phyloP scores from a whole-genome alignment of 2,329 filamentous ascomycete species.

The Mariannaea elegans region DNA sequence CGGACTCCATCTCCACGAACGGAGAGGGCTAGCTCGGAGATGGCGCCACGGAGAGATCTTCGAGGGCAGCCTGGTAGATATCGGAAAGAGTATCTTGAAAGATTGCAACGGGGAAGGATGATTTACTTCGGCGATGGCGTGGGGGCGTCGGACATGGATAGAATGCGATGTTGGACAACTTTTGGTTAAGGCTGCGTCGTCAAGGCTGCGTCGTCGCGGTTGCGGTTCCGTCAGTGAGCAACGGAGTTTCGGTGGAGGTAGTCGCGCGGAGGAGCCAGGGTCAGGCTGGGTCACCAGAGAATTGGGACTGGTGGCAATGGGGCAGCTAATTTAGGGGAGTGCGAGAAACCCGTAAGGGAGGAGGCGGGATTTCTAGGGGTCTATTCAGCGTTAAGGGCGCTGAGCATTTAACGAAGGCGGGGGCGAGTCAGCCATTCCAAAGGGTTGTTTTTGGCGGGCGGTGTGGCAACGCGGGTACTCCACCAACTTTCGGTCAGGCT shows the following conservation, averaged over 20 bases:
- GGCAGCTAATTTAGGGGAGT: constrained; percentile 8
- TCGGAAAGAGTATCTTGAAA: constrained; percentile 10
- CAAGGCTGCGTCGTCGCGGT: constrained; percentile 31
- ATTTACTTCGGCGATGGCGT: constrained; percentile 26
- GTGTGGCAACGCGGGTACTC: constrained; percentile 7
- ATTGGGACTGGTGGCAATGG: constrained; percentile 19
- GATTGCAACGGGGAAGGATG: not conserved
- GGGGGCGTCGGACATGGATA: constrained; percentile 11
- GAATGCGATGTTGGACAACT: constrained; percentile 14
- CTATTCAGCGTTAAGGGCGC: not conserved
- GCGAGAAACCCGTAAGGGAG: constrained; percentile 5
- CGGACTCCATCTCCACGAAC: constrained; percentile 53
- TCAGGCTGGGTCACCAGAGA: constrained; percentile 28
- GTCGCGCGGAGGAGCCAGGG: constrained; percentile 36
- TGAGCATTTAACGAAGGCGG: constrained; percentile 11
- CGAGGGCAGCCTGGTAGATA: constrained; percentile 17
- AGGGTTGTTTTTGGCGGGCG: constrained; percentile 3
- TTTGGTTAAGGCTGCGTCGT: too few relatives aligned
- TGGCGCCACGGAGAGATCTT: constrained; percentile 30
- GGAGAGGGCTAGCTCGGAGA: constrained; percentile 34
- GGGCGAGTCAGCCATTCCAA: not conserved
- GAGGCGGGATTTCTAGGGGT: constrained; percentile 15
- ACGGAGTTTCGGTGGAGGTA: constrained; percentile 40
- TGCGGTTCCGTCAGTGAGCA: constrained; percentile 32
- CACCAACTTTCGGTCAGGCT: constrained; percentile 20